Percentiles rank a stretch among this genome's conserved stretches.
Conservation (phyloP, 2,329 filamentous ascomycete species). For the Fonsecaea nubica region DNA sequence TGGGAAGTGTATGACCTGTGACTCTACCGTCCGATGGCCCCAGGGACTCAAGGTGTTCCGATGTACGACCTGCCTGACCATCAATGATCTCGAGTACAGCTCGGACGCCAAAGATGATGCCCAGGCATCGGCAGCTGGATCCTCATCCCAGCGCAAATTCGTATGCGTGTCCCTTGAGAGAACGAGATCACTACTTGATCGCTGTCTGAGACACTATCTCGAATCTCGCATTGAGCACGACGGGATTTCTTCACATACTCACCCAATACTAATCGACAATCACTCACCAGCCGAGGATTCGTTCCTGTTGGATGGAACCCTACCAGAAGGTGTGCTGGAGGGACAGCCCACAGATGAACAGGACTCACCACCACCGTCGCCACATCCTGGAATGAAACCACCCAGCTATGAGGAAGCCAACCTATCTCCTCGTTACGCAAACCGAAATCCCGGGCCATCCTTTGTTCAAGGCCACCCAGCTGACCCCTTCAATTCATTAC, state of each 20-base stretch:
- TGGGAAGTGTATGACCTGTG: slow-evolving; percentile 85
- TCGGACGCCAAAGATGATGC: slow-evolving; percentile 33
- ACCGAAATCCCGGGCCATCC: slow-evolving; percentile 1
- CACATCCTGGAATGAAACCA: slow-evolving; percentile 22
- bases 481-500: slow-evolving; percentile 29
- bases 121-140: slow-evolving; percentile 1
- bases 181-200: slow-evolving; percentile 64
- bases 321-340: slow-evolving; percentile 29
- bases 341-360: slow-evolving; percentile 26
- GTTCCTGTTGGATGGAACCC: slow-evolving; percentile 38
- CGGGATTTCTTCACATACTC: slow-evolving; percentile 13
- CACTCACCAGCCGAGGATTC: slow-evolving; percentile 29
- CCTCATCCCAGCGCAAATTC: slow-evolving; percentile 32
- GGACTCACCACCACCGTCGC: slow-evolving; percentile 31
- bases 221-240: slow-evolving; percentile 47
- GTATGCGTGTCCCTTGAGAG: slow-evolving; percentile 65
- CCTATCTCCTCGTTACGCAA: slow-evolving; percentile 18
- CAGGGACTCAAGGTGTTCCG: slow-evolving; percentile 74
- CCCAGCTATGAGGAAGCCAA: slow-evolving; percentile 31
- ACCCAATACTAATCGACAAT: slow-evolving; percentile 10
- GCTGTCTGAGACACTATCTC: slow-evolving; percentile 61
- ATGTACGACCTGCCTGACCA: slow-evolving; percentile 81
- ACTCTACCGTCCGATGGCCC: slow-evolving; percentile 80
- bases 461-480: slow-evolving; percentile 25
- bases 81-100: slow-evolving; percentile 74